Conservation (phyloP, 768 basidiomycete genomes). For the Agaricus sinodeliciosus region DNA sequence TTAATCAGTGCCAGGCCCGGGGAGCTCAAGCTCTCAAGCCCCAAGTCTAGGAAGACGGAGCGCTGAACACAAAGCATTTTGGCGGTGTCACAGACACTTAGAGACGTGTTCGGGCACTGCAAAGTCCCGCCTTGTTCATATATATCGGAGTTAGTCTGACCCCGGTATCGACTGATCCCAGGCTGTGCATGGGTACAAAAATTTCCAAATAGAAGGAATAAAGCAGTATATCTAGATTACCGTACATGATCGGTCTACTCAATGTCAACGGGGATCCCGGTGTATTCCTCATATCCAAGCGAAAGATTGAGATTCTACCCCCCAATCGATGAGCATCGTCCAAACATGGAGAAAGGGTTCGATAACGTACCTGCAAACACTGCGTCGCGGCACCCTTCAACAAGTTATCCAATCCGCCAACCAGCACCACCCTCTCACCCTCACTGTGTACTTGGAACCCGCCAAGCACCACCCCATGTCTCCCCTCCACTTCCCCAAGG, state of each 20-base stretch:
- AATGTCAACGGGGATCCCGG: conserved; percentile 53
- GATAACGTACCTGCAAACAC: conserved; percentile 73
- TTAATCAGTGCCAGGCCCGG: too few relatives aligned
- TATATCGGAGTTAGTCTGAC: too few relatives aligned
- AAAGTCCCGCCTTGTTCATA: too few relatives aligned
- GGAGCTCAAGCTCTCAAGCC: too few relatives aligned
- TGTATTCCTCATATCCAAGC: conserved; percentile 80
- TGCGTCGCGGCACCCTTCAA: conserved; percentile 99
- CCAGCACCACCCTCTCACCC: conserved; percentile 89
- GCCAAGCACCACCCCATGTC: conserved; percentile 88
- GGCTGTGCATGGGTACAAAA: too few relatives aligned
- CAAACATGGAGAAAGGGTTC: neutral
- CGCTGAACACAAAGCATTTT: too few relatives aligned
- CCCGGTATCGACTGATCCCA: too few relatives aligned
- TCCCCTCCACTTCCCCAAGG: conserved; percentile 67
- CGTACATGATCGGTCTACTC: neutral
- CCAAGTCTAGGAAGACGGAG: too few relatives aligned
- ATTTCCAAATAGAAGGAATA: neutral
- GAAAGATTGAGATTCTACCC: conserved; percentile 85
- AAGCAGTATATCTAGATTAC: too few relatives aligned
- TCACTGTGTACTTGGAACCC: conserved; percentile 90
- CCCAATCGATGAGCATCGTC: neutral
- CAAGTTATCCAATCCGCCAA: conserved; percentile 93
- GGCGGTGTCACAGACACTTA: too few relatives aligned
- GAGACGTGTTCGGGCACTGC: too few relatives aligned